Evolutionary conservation across 345 rosid species (phyloP).

Genomic region (Eucalyptus cloeziana): DNA sequence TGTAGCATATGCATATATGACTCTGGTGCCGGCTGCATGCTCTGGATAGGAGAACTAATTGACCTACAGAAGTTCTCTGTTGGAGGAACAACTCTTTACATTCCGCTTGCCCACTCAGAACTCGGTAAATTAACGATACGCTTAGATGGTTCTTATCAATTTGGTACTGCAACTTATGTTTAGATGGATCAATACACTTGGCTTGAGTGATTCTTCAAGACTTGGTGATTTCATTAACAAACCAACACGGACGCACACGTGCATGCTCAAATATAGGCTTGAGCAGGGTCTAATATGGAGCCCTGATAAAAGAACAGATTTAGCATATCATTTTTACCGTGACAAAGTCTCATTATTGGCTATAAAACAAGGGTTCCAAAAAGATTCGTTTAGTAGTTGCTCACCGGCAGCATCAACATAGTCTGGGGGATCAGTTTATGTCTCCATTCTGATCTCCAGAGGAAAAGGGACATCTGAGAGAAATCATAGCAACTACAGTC

Average conservation of each 20-base stretch:
- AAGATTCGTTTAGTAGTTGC: not conserved
- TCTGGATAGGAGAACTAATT: not conserved
- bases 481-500: not conserved
- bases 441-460: not conserved
- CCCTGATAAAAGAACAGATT: not conserved
- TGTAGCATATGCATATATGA: conserved; percentile 5
- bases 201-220: not conserved
- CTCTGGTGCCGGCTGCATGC: conserved; percentile 3
- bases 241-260: not conserved
- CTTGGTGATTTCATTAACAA: not conserved
- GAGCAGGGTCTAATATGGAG: not conserved
- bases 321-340: not conserved
- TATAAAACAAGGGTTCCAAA: not conserved
- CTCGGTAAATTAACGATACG: not conserved
- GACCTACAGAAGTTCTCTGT: not conserved
- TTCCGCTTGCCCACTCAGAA: conserved; percentile 1
- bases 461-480: not conserved
- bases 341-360: not conserved
- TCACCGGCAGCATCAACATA: not conserved
- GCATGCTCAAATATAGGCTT: not conserved
- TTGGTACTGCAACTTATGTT: not conserved
- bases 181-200: not conserved
- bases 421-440: not conserved
- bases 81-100: not conserved
- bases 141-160: not conserved